Conservation (phyloP, 108 stramenopile genomes). For the Seminavis robusta region DNA sequence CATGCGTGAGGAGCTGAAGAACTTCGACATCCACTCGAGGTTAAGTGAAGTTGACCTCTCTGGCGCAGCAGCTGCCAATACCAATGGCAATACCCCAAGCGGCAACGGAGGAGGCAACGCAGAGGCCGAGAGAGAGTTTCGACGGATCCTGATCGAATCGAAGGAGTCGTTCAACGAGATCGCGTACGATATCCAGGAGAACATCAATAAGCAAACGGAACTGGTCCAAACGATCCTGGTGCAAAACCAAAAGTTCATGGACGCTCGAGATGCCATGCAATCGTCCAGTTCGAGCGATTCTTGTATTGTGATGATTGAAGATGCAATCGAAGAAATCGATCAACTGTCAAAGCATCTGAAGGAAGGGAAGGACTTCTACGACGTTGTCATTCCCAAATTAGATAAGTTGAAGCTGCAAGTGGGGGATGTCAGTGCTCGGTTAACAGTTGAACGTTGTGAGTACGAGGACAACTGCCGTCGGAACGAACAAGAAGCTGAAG, state of each 20-base stretch:
- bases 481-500: constrained; percentile 34
- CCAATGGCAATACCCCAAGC: no score
- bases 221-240: constrained; percentile 31
- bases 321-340: constrained; percentile 53
- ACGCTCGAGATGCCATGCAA: constrained; percentile 7
- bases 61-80: no score
- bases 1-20: constrained; percentile 18
- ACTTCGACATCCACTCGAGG: constrained; percentile 14
- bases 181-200: constrained; percentile 17
- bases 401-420: constrained; percentile 36
- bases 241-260: constrained; percentile 44
- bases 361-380: constrained; percentile 52
- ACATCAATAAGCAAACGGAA: constrained; percentile 26
- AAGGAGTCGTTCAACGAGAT: constrained; percentile 16
- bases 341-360: constrained; percentile 41
- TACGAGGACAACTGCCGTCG: constrained; percentile 30
- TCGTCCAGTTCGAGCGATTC: constrained; percentile 14
- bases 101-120: no score
- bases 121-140: no score
- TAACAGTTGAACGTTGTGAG: constrained; percentile 54
- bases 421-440: constrained; percentile 30
- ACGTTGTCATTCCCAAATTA: constrained; percentile 42
- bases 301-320: constrained; percentile 50
- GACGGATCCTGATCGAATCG: no score
- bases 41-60: constrained; percentile 14